Conservation (phyloP, 2,329 filamentous ascomycete genomes). For the Oidium heveae region DNA sequence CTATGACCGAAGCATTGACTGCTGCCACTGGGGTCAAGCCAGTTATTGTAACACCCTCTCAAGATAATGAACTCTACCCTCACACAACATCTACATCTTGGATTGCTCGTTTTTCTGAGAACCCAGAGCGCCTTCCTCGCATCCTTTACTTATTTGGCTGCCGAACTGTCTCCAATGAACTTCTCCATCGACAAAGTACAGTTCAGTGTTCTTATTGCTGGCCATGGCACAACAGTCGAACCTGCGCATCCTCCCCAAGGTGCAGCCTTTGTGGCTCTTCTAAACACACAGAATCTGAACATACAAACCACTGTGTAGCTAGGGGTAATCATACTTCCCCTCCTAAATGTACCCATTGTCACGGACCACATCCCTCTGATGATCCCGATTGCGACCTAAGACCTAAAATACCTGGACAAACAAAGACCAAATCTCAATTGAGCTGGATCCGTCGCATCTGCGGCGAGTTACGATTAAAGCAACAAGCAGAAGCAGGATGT, state of each 20-base stretch:
- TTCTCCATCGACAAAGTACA: not conserved
- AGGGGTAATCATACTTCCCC: not conserved
- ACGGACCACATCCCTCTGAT: not conserved
- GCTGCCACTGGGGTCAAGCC: no score
- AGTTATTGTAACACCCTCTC: no score
- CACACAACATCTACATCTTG: not conserved
- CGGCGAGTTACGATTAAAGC: not conserved
- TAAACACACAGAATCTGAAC: not conserved
- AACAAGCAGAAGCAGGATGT: not conserved
- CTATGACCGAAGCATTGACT: no score
- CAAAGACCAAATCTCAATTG: not conserved
- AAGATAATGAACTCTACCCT: no score
- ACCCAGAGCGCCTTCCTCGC: not conserved
- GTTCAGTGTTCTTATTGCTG: not conserved
- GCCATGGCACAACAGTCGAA: not conserved
- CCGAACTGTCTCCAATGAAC: not conserved
- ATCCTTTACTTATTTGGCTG: not conserved
- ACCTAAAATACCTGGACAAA: not conserved
- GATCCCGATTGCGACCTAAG: not conserved
- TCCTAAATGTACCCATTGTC: not conserved
- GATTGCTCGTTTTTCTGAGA: not conserved
- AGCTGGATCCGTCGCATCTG: not conserved
- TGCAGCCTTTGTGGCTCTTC: not conserved
- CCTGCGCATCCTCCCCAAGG: not conserved
- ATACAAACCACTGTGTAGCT: not conserved